Percentiles rank a stretch among this genome's conserved stretches.
These are phyloP conservation scores for Elongisporangium senticosum DNA, from an alignment of 352 stramenopile genomes.

Conservation along the genomic window DNA sequence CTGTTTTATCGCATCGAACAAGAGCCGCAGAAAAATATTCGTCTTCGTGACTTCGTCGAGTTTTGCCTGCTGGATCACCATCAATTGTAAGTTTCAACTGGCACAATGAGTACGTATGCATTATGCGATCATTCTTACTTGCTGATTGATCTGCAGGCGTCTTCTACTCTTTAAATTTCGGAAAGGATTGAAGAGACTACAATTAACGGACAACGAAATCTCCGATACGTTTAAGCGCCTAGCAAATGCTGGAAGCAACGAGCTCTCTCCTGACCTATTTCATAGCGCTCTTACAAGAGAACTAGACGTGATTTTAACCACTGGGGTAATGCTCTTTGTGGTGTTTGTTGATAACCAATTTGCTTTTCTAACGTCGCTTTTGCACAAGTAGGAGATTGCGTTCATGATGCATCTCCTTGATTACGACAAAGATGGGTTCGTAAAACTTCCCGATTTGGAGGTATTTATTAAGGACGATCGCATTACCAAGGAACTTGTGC, in stretches of 20 bases:
- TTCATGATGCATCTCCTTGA: constrained; percentile 69
- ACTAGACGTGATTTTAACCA: constrained; percentile 74
- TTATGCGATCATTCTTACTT: background rate
- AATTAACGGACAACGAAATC: constrained; percentile 74
- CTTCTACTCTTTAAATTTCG: constrained; percentile 77
- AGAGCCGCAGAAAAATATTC: constrained; percentile 43
- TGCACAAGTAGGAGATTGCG: constrained; percentile 38
- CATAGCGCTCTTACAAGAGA: constrained; percentile 59
- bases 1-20: constrained; percentile 70
- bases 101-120: too few species aligned
- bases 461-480: constrained; percentile 64
- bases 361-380: background rate
- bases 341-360: background rate
- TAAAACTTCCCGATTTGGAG: constrained; percentile 73
- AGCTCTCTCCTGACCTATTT: constrained; percentile 52
- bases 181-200: constrained; percentile 46
- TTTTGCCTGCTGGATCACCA: constrained; percentile 79
- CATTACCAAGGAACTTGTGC: constrained; percentile 37
- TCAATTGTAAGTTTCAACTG: constrained; percentile 44
- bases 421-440: constrained; percentile 50
- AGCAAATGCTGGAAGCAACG: constrained; percentile 21
- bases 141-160: constrained; percentile 28
- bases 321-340: constrained; percentile 27
- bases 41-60: constrained; percentile 71
- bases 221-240: constrained; percentile 68